Conservation (phyloP, 306 rosid genomes). For the Cicer chorassanicum region DNA sequence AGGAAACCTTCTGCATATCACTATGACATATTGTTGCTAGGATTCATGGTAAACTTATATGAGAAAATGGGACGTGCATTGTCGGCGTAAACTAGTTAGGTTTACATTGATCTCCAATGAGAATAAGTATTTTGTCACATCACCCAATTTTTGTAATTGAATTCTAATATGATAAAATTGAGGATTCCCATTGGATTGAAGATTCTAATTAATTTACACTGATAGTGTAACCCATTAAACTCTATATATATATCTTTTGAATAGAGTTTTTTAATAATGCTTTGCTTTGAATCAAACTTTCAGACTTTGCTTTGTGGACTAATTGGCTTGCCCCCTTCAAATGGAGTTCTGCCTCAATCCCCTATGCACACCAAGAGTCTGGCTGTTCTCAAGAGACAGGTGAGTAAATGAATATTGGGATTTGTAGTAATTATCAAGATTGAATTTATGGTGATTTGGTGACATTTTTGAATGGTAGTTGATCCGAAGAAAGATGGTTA, state of each 20-base stretch:
- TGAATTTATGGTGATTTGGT: slow-evolving; percentile 23
- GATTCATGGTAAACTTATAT: slow-evolving; percentile 55
- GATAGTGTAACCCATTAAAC: no score
- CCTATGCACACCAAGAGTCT: slow-evolving; percentile 98
- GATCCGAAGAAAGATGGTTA: slow-evolving; percentile 71
- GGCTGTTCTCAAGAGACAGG: slow-evolving; percentile 80
- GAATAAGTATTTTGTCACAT: no score
- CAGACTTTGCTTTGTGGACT: slow-evolving; percentile 90
- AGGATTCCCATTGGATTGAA: no score
- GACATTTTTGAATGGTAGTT: slow-evolving; percentile 49
- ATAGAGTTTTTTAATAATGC: background rate
- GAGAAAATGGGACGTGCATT: no score
- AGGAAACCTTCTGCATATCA: slow-evolving; percentile 88
- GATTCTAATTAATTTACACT: no score
- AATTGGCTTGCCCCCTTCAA: slow-evolving; percentile 87
- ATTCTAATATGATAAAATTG: no score
- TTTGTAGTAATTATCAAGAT: slow-evolving; percentile 3
- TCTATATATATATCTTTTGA: background rate
- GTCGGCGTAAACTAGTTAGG: no score
- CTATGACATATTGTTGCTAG: slow-evolving; percentile 77
- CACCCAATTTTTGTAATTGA: no score
- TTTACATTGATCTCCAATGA: no score
- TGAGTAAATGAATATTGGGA: slow-evolving; percentile 32
- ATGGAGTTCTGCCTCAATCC: slow-evolving; percentile 93
- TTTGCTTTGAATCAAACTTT: slow-evolving; percentile 20